Evolutionary conservation across 352 stramenopile species (phyloP).

Genomic region (Thraustotheca clavata): DNA sequence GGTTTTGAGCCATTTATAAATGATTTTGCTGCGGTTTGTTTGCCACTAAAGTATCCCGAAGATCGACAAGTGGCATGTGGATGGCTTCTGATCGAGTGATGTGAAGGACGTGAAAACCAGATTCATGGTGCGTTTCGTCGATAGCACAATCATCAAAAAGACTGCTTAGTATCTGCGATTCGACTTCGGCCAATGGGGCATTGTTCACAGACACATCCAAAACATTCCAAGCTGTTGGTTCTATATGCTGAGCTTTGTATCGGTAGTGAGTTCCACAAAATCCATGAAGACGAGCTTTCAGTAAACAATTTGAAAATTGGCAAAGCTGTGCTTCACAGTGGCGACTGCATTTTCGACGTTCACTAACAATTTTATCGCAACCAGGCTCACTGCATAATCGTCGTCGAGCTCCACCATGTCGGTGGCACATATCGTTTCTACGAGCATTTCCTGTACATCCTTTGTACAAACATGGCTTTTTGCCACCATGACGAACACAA

Average conservation of each 20-base stretch:
- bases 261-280: background rate
- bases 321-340: conserved; percentile 7
- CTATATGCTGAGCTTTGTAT: background rate
- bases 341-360: conserved; percentile 11
- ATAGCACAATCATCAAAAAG: background rate
- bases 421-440: background rate
- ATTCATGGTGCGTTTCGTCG: background rate
- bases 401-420: background rate
- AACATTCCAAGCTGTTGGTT: background rate
- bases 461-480: conserved; percentile 6
- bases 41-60: background rate
- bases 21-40: no score
- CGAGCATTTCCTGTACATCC: conserved; percentile 2
- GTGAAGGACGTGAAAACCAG: conserved; percentile 2
- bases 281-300: background rate
- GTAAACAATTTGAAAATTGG: background rate
- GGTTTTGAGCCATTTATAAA: no score
- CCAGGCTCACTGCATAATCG: background rate
- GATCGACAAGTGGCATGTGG: background rate
- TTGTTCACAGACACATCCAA: background rate
- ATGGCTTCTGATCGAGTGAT: background rate
- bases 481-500: conserved; percentile 6
- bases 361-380: conserved; percentile 11
- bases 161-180: background rate
- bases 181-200: background rate